Conservation (phyloP, 2,329 filamentous ascomycete genomes). For the Tolypocladium cylindrosporum region DNA sequence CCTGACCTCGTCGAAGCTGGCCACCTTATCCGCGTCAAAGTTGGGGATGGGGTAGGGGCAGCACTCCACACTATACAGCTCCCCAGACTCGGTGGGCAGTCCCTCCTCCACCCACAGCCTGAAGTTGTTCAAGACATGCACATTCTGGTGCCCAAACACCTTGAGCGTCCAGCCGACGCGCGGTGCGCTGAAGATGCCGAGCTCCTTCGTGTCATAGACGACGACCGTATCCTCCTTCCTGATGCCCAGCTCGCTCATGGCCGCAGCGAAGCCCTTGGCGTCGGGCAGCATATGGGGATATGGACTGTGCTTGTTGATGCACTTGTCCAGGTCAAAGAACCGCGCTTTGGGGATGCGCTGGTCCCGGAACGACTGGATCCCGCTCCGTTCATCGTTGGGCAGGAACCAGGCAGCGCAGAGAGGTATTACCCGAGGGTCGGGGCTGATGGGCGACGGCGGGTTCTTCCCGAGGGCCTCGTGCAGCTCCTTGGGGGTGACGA, state of each 20-base stretch:
- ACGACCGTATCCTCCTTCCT: conserved; percentile 81
- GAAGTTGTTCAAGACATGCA: conserved; percentile 94
- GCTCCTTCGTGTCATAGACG: conserved; percentile 84
- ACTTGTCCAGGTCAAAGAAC: conserved; percentile 92
- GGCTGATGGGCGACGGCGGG: conserved; percentile 67
- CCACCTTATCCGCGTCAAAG: conserved; percentile 54
- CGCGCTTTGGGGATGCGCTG: conserved; percentile 79
- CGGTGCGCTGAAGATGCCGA: conserved; percentile 90
- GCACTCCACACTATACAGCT: conserved; percentile 57
- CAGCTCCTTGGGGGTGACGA: conserved; percentile 79
- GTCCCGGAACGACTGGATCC: conserved; percentile 70
- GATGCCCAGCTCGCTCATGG: conserved; percentile 85
- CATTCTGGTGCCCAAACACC: conserved; percentile 78
- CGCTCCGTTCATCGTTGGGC: conserved; percentile 79
- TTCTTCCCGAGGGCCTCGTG: conserved; percentile 74
- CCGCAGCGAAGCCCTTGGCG: conserved; percentile 68
- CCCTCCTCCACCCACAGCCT: conserved; percentile 83
- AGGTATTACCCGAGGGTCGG: conserved; percentile 74
- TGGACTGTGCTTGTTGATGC: conserved; percentile 77
- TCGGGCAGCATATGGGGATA: conserved; percentile 96
- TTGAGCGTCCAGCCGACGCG: conserved; percentile 88
- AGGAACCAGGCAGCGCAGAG: conserved; percentile 95
- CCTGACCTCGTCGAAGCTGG: conserved; percentile 72
- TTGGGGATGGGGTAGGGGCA: conserved; percentile 55
- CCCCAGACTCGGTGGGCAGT: conserved; percentile 70